phyloP scores from a whole-genome alignment of 2,329 filamentous ascomycete genomes.

The Harringtonia aguacate region DNA sequence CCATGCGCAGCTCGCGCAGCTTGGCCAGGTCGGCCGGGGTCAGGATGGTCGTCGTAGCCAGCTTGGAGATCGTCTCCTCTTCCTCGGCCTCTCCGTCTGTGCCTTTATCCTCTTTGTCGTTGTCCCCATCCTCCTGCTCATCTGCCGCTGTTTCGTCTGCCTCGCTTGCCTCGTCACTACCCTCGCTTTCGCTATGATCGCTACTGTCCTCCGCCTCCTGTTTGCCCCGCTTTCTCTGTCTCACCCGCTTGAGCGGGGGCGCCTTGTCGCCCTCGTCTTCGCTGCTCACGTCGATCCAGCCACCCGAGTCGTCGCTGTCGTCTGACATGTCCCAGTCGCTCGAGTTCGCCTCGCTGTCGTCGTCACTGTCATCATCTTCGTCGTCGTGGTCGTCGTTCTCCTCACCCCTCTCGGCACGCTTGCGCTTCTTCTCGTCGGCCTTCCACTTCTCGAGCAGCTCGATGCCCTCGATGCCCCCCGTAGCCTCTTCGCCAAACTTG shows the following conservation, averaged over 20 bases:
- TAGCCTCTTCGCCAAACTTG: conserved; percentile 72
- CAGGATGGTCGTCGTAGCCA: conserved; percentile 88
- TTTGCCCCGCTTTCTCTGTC: conserved; percentile 20
- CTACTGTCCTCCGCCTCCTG: conserved; percentile 10
- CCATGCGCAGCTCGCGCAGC: conserved; percentile 73
- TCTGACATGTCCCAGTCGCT: conserved; percentile 53
- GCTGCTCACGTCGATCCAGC: conserved; percentile 87
- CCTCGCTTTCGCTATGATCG: conserved; percentile 15
- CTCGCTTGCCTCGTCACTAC: conserved; percentile 21
- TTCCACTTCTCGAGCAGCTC: conserved; percentile 91
- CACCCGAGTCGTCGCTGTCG: conserved; percentile 61
- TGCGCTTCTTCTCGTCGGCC: conserved; percentile 72
- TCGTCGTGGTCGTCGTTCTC: conserved; percentile 52
- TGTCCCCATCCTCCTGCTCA: conserved; percentile 36
- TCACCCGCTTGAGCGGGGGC: conserved; percentile 54
- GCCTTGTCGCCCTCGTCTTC: conserved; percentile 74
- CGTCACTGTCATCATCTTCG: conserved; percentile 51
- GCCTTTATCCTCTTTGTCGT: conserved; percentile 43
- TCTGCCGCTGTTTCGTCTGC: too few species aligned
- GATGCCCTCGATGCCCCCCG: conserved; percentile 79
- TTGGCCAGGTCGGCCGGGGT: conserved; percentile 95
- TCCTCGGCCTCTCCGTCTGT: conserved; percentile 31
- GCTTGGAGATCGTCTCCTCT: conserved; percentile 45
- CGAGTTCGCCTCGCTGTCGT: conserved; percentile 40
- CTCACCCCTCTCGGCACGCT: conserved; percentile 41